Evolutionary conservation across 108 stramenopile species (phyloP).

Genomic region (Fragilariopsis cylindrus): DNA sequence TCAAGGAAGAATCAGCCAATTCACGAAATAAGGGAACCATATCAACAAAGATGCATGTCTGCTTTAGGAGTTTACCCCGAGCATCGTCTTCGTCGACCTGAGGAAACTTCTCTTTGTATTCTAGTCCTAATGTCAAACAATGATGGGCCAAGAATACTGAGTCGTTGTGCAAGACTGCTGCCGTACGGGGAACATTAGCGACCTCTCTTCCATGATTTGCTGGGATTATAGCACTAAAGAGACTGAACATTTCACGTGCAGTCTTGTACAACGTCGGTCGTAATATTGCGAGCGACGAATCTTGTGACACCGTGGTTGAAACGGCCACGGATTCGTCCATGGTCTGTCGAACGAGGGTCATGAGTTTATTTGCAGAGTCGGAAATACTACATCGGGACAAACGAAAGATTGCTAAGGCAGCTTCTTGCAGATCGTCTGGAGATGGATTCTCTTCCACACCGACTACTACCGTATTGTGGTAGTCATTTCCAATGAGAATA

Average conservation of each 20-base stretch:
- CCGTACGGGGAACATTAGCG: constrained; percentile 68
- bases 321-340: constrained; percentile 69
- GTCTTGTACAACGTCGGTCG: constrained; percentile 68
- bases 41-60: constrained; percentile 81
- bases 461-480: constrained; percentile 74
- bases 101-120: constrained; percentile 63
- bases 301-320: constrained; percentile 2
- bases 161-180: constrained; percentile 84
- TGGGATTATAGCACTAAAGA: constrained; percentile 81
- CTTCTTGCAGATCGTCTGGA: constrained; percentile 40
- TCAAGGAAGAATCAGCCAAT: constrained; percentile 65
- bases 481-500: constrained; percentile 73
- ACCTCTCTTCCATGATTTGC: constrained; percentile 61
- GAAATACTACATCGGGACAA: constrained; percentile 72
- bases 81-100: constrained; percentile 33
- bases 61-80: constrained; percentile 40
- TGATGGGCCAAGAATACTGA: constrained; percentile 75
- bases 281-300: constrained; percentile 25
- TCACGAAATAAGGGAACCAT: constrained; percentile 85
- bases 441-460: constrained; percentile 43
- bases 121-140: constrained; percentile 71
- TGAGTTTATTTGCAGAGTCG: constrained; percentile 55
- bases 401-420: constrained; percentile 54
- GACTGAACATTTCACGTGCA: constrained; percentile 67
- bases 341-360: constrained; percentile 52